phyloP scores from a whole-genome alignment of 2,329 filamentous ascomycete species.

The Trichoderma sp. region DNA sequence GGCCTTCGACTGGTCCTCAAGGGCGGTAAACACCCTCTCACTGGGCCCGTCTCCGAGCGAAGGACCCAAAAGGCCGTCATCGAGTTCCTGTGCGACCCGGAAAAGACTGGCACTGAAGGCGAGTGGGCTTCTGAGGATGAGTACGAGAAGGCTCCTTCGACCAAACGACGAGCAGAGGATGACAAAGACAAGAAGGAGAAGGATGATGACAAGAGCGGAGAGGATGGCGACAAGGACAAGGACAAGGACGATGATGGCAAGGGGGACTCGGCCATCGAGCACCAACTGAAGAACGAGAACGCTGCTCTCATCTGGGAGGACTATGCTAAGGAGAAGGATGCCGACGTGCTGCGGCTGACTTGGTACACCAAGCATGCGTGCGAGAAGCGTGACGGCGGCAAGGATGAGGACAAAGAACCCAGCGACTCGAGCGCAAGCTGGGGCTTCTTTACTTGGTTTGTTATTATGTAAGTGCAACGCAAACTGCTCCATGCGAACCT shows the following conservation, averaged over 20 bases:
- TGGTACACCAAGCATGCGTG: conserved; percentile 91
- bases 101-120: conserved; percentile 70
- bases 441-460: conserved; percentile 98
- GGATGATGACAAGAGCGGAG: conserved; percentile 30
- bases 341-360: conserved; percentile 65
- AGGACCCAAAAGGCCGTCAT: conserved; percentile 72
- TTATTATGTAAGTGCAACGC: conserved; percentile 71
- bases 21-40: conserved; percentile 53
- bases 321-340: conserved; percentile 61
- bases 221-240: conserved; percentile 39
- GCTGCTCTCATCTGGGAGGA: conserved; percentile 73
- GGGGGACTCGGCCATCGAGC: conserved; percentile 43
- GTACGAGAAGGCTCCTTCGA: conserved; percentile 23
- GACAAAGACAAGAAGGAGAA: conserved; percentile 27
- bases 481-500: not conserved
- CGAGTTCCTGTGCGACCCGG: conserved; percentile 77
- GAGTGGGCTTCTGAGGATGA: conserved; percentile 58
- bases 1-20: conserved; percentile 68
- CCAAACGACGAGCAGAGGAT: conserved; percentile 26
- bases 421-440: conserved; percentile 58
- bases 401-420: conserved; percentile 41
- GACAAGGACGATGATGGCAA: conserved; percentile 41
- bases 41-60: conserved; percentile 49
- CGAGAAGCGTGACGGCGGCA: conserved; percentile 51
- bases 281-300: conserved; percentile 52